Conservation (phyloP, 2,329 filamentous ascomycete species). For the Pyrenochaeta sp. region DNA sequence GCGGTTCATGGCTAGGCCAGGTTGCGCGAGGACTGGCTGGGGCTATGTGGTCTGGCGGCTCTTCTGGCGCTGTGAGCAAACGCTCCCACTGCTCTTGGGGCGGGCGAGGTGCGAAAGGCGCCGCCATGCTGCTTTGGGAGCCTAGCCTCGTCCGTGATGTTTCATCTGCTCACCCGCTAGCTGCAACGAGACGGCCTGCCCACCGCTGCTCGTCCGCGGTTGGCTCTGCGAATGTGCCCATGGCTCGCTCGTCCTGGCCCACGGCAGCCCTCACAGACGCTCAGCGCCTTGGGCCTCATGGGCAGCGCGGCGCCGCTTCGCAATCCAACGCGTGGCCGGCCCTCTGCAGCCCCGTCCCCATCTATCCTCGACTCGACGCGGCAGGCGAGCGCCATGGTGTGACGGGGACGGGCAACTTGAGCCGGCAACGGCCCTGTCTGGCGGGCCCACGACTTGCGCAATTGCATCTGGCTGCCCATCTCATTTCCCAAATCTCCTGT, state of each 20-base stretch:
- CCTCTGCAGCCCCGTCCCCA: background rate
- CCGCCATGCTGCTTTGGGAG: conserved; percentile 24
- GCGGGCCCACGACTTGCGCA: conserved; percentile 9
- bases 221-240: no score
- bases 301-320: no score
- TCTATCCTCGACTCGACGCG: background rate
- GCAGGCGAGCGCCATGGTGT: background rate
- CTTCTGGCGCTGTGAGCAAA: conserved; percentile 19
- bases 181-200: conserved; percentile 4
- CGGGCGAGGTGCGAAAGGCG: conserved; percentile 1
- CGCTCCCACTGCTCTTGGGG: no score
- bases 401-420: conserved; percentile 11
- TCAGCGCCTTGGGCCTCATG: no score
- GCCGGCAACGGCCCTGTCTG: conserved; percentile 8
- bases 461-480: conserved; percentile 5
- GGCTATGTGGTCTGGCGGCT: conserved; percentile 25
- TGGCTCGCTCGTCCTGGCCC: background rate
- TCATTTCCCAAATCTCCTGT: conserved; percentile 8
- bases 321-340: background rate
- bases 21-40: conserved; percentile 10
- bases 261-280: no score
- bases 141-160: conserved; percentile 18
- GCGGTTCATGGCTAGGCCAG: conserved; percentile 11
- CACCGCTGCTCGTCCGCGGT: background rate
- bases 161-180: conserved; percentile 17